Evolutionary conservation across 176 grass and related monocot species (phyloP).

Genomic region (Sorghum bicolor): Sorghum_bicolor_NCBIv3 NC_012876.2:63314001-63314500

Average conservation of each 20-base stretch:
- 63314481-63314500: background rate
- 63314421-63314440: background rate
- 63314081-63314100: slow-evolving; percentile 10
- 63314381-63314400: background rate
- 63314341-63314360: background rate
- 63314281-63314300: background rate
- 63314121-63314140: background rate
- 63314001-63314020: too few relatives aligned
- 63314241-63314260: background rate
- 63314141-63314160: background rate
- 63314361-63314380: background rate
- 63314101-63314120: background rate
- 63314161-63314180: slow-evolving; percentile 12
- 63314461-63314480: background rate
- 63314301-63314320: background rate
- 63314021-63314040: too few relatives aligned
- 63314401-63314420: background rate
- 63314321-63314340: background rate
- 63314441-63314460: background rate
- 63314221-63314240: background rate
- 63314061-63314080: too few relatives aligned
- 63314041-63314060: too few relatives aligned
- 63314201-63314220: background rate
- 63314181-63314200: background rate
- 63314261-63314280: background rate